Evolutionary conservation across 495 filamentous ascomycete species (phyloP), one percentile per base, ranked within the genome.

Genomic region (Lepidopterella palustris): DNA sequence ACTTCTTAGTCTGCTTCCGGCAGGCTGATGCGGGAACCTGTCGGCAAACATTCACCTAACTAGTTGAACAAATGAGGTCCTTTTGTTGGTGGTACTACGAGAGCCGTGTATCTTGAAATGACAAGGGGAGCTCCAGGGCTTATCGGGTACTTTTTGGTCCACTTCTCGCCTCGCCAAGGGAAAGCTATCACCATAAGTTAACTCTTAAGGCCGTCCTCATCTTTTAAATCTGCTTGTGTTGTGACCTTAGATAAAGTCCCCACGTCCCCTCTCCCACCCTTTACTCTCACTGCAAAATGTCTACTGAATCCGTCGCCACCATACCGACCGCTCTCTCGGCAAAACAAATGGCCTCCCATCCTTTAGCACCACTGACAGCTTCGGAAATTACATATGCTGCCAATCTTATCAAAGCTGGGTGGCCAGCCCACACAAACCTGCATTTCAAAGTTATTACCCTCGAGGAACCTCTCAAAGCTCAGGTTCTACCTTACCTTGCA

Each of bases 401-500:
- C 5, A 39, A 60, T 2, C 69, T 82, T 11, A 68, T 84, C 63
- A 75, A 72, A 32, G 55, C 65, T 2, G 68, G 70, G 51, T 84
- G 82, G 78, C 83, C 82, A 0, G 69, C 69, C 8, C 69, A 73
- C 45, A 77, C 72, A 4, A 70, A 78, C n/a, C 74, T 83, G 2
- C 78, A 82, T 27, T 88, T 87, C 78, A 88, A 88, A 66, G 70
- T 69, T 32, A 75, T 89, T 42, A 87, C 85, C 2, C 75, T 89
- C 0, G 74, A 78, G 40, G 86, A 89, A 72, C 86, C 86, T 6
- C 68, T 76, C 10, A 89, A 89, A 70, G 71, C 75, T 6, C 72
- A 80, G 20, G 71, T 84, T 5, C 60, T 84, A 10, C 78, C 80
- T 0, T 86, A 78, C 59, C 64, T 81, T 4, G 73, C 77, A 35